Evolutionary conservation across 1,139 yeast species (phyloP).

Genomic region (Candida freyschussii): DNA sequence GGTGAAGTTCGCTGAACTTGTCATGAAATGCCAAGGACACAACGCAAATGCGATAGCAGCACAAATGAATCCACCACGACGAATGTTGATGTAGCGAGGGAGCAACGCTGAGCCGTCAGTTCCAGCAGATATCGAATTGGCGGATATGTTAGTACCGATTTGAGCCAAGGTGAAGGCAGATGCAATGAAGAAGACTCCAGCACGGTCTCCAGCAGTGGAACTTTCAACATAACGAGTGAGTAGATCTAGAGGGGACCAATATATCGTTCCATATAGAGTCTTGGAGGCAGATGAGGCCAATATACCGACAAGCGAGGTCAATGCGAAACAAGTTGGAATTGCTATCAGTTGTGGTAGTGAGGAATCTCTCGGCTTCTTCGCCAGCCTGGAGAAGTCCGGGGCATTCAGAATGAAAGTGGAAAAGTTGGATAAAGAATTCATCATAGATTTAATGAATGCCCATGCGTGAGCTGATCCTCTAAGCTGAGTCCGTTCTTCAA

Average conservation of each 20-base stretch:
- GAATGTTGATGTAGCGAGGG: conserved; percentile 71
- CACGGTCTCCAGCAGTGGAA: conserved; percentile 65
- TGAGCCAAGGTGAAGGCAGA: conserved; percentile 80
- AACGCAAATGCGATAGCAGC: conserved; percentile 72
- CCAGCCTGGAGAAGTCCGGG: conserved; percentile 86
- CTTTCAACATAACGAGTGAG: conserved; percentile 59
- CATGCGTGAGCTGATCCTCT: conserved; percentile 66
- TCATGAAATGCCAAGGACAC: conserved; percentile 84
- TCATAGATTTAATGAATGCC: conserved; percentile 71
- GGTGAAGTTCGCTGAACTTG: conserved; percentile 72
- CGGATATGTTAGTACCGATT: conserved; percentile 84
- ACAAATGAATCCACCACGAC: conserved; percentile 80
- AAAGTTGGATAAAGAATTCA: conserved; percentile 79
- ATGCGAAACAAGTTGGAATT: conserved; percentile 71
- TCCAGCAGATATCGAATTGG: conserved; percentile 88
- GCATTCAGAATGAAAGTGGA: conserved; percentile 84
- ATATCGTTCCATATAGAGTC: conserved; percentile 61
- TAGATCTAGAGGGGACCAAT: conserved; percentile 86
- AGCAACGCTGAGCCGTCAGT: conserved; percentile 83
- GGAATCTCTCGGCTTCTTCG: conserved; percentile 48
- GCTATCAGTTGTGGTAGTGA: conserved; percentile 54
- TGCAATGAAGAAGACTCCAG: conserved; percentile 80
- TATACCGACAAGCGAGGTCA: conserved; percentile 86
- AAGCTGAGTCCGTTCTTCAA: conserved; percentile 43
- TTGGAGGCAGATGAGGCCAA: conserved; percentile 80